phyloP scores from a whole-genome alignment of 2,329 filamentous ascomycete species.

The Chaetothyriales sp. region DNA sequence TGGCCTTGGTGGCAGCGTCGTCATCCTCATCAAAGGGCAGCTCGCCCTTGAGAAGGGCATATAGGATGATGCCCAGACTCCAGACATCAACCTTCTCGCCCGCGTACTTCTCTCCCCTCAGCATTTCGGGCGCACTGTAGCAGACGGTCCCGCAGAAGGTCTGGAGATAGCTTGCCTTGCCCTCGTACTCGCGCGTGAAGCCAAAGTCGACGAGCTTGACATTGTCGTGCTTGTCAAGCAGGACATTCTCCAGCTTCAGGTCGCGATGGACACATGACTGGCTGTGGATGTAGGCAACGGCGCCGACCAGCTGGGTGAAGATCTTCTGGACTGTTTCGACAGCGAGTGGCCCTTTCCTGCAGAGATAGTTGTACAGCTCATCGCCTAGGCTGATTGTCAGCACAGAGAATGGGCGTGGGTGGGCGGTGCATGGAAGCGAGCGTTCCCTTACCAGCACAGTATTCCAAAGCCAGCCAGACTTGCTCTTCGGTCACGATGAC shows the following conservation, averaged over 20 bases:
- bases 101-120: conserved; percentile 94
- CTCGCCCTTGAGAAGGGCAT: conserved; percentile 64
- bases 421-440: conserved; percentile 6
- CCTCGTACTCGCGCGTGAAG: conserved; percentile 94
- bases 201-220: conserved; percentile 97
- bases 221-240: conserved; percentile 91
- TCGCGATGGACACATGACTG: conserved; percentile 94
- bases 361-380: conserved; percentile 91
- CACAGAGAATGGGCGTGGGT: not conserved
- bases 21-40: conserved; percentile 89
- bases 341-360: conserved; percentile 70
- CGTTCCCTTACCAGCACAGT: conserved; percentile 61
- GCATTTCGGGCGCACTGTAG: conserved; percentile 96
- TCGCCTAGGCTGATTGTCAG: conserved; percentile 48
- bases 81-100: conserved; percentile 97
- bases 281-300: conserved; percentile 85
- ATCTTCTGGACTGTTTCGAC: conserved; percentile 83
- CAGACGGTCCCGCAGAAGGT: conserved; percentile 97
- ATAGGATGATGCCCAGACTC: conserved; percentile 88
- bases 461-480: conserved; percentile 95
- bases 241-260: conserved; percentile 88
- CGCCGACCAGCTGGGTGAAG: conserved; percentile 87
- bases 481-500: conserved; percentile 90
- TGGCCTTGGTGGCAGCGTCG: conserved; percentile 68
- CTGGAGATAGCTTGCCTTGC: conserved; percentile 82